Evolutionary conservation across 345 rosid species (phyloP).

Genomic region (Erysimum cheiranthoides): DNA sequence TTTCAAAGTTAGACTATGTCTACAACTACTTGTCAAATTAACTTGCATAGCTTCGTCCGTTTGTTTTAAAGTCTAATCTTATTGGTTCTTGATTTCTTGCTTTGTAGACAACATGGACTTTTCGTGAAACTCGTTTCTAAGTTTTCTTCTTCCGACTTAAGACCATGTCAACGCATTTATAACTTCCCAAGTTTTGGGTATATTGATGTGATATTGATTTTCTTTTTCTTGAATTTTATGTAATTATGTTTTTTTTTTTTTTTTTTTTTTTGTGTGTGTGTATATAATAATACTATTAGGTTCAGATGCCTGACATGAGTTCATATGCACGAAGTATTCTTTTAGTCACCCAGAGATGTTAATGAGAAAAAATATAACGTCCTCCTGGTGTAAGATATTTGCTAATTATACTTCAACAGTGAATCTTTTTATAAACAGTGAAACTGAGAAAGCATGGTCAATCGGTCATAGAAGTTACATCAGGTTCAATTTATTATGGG

Average conservation of each 20-base stretch:
- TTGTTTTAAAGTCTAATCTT: conserved; percentile 3
- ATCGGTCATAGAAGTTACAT: neutral
- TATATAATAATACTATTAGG: neutral
- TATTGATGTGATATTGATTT: neutral
- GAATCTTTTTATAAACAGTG: neutral
- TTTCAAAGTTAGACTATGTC: conserved; percentile 4
- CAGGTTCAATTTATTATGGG: neutral
- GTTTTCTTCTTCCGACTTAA: neutral
- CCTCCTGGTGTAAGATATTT: neutral
- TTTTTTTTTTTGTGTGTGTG: neutral
- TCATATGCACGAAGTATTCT: neutral
- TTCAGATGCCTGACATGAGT: neutral
- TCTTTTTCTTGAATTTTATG: neutral
- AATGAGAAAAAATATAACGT: neutral
- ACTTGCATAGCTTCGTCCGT: neutral
- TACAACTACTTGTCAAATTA: conserved; percentile 13
- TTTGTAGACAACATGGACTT: conserved; percentile 2
- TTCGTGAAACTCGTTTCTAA: conserved; percentile 10
- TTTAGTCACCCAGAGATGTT: conserved; percentile 8
- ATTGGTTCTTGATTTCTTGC: conserved; percentile 15
- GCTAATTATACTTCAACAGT: neutral
- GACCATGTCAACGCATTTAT: conserved; percentile 35
- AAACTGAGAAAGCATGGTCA: conserved; percentile 1
- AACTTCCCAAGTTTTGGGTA: neutral
- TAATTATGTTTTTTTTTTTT: too few relatives aligned